Evolutionary conservation across 495 filamentous ascomycete genomes (phyloP).

Genomic region (Penicillium lividum): DNA sequence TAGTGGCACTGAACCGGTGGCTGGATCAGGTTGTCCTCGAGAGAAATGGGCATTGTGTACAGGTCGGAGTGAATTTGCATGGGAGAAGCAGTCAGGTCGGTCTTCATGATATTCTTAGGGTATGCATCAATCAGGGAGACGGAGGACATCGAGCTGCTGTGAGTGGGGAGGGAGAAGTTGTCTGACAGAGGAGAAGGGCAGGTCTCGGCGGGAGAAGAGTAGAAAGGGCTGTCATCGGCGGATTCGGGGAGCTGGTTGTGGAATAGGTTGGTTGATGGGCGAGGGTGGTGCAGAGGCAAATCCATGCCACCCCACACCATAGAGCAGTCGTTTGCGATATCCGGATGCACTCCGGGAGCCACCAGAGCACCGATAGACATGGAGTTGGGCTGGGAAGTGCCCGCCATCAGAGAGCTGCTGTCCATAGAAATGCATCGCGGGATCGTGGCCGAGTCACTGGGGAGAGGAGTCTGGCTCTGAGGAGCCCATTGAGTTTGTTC

Average conservation of each 20-base stretch:
- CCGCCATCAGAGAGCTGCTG: constrained; percentile 28
- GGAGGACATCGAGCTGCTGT: constrained; percentile 41
- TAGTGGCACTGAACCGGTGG: constrained; percentile 28
- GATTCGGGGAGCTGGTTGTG: constrained; percentile 41
- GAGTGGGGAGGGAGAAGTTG: constrained; percentile 39
- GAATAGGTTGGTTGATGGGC: constrained; percentile 31
- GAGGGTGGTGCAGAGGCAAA: constrained; percentile 36
- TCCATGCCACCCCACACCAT: constrained; percentile 44
- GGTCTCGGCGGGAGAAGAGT: constrained; percentile 44
- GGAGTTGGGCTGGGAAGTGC: constrained; percentile 34
- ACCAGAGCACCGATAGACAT: constrained; percentile 51
- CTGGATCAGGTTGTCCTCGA: constrained; percentile 40
- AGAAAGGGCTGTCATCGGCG: constrained; percentile 43
- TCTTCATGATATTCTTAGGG: constrained; percentile 36
- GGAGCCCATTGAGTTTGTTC: constrained; percentile 36
- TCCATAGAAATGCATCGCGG: constrained; percentile 34
- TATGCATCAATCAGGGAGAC: constrained; percentile 38
- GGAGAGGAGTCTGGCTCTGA: constrained; percentile 24
- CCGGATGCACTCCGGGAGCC: constrained; percentile 43
- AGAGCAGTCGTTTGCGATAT: constrained; percentile 39
- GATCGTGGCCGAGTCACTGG: constrained; percentile 27
- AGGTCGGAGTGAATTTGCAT: constrained; percentile 37
- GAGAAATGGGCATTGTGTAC: constrained; percentile 36
- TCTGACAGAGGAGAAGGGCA: constrained; percentile 48
- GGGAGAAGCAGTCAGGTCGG: constrained; percentile 41